phyloP scores from a whole-genome alignment of 2,329 filamentous ascomycete genomes.

The Capronia coronata region DNA sequence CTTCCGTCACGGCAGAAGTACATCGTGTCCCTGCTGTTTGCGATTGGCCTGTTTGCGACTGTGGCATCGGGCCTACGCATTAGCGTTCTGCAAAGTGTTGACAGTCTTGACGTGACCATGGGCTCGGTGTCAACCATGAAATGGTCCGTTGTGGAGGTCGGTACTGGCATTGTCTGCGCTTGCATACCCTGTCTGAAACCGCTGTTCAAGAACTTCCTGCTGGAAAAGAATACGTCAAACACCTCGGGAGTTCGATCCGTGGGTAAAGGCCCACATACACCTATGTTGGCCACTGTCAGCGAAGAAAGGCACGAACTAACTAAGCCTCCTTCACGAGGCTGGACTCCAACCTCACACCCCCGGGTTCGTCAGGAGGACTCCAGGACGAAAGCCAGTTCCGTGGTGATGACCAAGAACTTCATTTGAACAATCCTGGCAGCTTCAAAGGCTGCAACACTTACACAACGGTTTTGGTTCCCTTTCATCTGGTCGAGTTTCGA shows the following conservation, averaged over 20 bases:
- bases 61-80: constrained; percentile 45
- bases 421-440: constrained; percentile 9
- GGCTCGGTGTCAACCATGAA: constrained; percentile 41
- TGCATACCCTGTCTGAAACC: constrained; percentile 41
- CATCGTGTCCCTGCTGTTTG: constrained; percentile 46
- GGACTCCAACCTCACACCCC: constrained; percentile 6
- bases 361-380: constrained; percentile 11
- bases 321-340: constrained; percentile 14
- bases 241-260: constrained; percentile 10
- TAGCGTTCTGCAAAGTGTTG: constrained; percentile 39
- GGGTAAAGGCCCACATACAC: constrained; percentile 7
- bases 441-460: too few species aligned
- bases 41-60: constrained; percentile 46
- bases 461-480: too few species aligned
- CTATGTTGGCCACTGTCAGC: constrained; percentile 4
- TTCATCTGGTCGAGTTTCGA: too few species aligned
- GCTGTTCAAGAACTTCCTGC: constrained; percentile 39
- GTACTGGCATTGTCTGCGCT: constrained; percentile 39
- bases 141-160: constrained; percentile 42
- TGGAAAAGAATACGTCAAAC: constrained; percentile 25
- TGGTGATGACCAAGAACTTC: constrained; percentile 20
- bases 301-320: constrained; percentile 23
- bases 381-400: constrained; percentile 9
- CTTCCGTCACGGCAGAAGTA: constrained; percentile 45
- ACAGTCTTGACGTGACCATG: constrained; percentile 34